These are phyloP conservation scores for Candida argentea DNA, from an alignment of 805 yeast genomes.

Conservation along the genomic window DNA sequence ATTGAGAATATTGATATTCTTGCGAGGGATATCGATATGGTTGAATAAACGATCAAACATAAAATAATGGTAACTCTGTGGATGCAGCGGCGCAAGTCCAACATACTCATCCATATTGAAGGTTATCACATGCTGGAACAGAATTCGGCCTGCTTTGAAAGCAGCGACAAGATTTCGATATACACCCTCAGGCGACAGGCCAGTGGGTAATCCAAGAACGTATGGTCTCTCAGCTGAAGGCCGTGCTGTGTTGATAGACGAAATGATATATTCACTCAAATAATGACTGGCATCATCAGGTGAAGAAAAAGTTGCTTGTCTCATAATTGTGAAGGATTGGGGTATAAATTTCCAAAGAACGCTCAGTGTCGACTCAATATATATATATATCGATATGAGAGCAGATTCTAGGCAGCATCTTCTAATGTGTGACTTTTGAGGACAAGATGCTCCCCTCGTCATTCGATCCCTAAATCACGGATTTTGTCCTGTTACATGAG, in stretches of 20 bases:
- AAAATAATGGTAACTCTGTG: slow-evolving; percentile 48
- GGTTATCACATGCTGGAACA: slow-evolving; percentile 44
- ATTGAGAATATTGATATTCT: slow-evolving; percentile 44
- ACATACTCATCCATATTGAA: slow-evolving; percentile 57
- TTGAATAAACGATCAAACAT: slow-evolving; percentile 47
- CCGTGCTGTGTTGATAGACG: slow-evolving; percentile 30
- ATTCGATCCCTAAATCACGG: too few species aligned
- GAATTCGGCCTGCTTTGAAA: slow-evolving; percentile 30
- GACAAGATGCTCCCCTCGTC: too few species aligned
- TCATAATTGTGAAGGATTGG: slow-evolving; percentile 11
- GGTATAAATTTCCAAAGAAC: too few species aligned
- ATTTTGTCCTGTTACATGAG: too few species aligned
- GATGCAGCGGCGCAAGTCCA: slow-evolving; percentile 36
- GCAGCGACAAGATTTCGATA: slow-evolving; percentile 36
- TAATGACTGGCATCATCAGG: slow-evolving; percentile 31
- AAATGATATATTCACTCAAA: slow-evolving; percentile 37
- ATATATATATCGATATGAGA: too few species aligned
- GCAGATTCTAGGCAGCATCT: neutral
- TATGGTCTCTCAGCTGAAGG: slow-evolving; percentile 40
- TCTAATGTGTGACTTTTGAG: too few species aligned
- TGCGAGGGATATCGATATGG: slow-evolving; percentile 42
- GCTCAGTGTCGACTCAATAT: too few species aligned
- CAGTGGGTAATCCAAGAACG: slow-evolving; percentile 52
- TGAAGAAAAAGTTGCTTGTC: slow-evolving; percentile 26
- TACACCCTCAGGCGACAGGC: slow-evolving; percentile 50